Evolutionary conservation across 2,329 filamentous ascomycete genomes (phyloP).

Genomic region (Sarocladiaceae sp.): DNA sequence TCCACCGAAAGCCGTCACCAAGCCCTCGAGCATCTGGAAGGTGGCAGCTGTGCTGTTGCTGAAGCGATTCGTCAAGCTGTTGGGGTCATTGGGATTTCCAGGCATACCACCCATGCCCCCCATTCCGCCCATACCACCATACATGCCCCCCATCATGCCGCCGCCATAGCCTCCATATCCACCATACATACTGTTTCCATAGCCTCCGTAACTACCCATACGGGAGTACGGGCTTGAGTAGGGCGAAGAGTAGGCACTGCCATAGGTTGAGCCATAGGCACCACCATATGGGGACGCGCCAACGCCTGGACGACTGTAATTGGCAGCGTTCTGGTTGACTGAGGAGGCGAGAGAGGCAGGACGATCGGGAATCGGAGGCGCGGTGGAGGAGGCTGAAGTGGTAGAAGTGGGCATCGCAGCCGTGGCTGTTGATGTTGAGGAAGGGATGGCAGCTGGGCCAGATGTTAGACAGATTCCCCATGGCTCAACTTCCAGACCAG

Average conservation of each 20-base stretch:
- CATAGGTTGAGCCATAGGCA: conserved; percentile 36
- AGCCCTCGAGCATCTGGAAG: conserved; percentile 96
- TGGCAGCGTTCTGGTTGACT: conserved; percentile 83
- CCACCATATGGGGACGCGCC: conserved; percentile 44
- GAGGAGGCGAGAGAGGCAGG: conserved; percentile 73
- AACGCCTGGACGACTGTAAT: conserved; percentile 58
- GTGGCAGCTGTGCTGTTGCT: conserved; percentile 93
- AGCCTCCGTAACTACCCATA: conserved; percentile 24
- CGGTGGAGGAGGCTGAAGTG: conserved; percentile 34
- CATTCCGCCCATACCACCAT: conserved; percentile 40
- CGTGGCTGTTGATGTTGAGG: conserved; percentile 33
- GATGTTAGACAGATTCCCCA: not conserved
- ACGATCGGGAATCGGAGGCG: conserved; percentile 74
- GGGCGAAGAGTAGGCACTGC: conserved; percentile 32
- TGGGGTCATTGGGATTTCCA: conserved; percentile 73
- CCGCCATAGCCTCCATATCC: conserved; percentile 40
- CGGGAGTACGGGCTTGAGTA: conserved; percentile 39
- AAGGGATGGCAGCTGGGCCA: conserved; percentile 19
- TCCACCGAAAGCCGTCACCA: conserved; percentile 93
- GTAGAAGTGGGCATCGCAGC: conserved; percentile 36
- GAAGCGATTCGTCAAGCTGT: conserved; percentile 93
- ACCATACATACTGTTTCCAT: conserved; percentile 33
- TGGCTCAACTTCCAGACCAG: not conserved
- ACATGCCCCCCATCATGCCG: conserved; percentile 33
- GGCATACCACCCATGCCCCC: conserved; percentile 41